A percentile compares a stretch with the other conserved stretches of the same genome.
phyloP scores from a whole-genome alignment of 768 basidiomycete species.

The Pleurotus ostreatus region DNA sequence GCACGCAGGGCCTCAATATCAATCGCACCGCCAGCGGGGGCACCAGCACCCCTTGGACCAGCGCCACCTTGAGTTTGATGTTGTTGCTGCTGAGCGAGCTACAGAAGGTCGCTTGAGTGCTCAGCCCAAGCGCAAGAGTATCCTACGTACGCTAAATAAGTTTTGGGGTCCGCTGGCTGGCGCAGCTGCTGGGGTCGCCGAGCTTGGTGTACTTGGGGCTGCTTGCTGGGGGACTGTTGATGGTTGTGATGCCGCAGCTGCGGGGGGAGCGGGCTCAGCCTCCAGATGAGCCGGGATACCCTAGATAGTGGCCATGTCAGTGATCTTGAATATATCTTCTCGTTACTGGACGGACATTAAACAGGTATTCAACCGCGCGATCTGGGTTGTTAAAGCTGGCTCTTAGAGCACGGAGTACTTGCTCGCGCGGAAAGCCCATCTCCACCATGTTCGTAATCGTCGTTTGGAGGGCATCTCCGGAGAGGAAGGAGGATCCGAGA shows the following conservation, averaged over 20 bases:
- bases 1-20: constrained; percentile 53
- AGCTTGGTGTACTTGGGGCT: constrained; percentile 5
- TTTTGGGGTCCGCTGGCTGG: constrained; percentile 63
- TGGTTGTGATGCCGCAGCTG: constrained; percentile 25
- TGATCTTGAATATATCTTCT: constrained; percentile 10
- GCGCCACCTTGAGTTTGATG: constrained; percentile 28
- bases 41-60: constrained; percentile 27
- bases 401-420: constrained; percentile 79
- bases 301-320: constrained; percentile 30
- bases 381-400: constrained; percentile 98
- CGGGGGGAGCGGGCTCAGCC: constrained; percentile 35
- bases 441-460: constrained; percentile 83
- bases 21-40: constrained; percentile 25
- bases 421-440: constrained; percentile 91
- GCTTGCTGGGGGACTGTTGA: constrained; percentile 23
- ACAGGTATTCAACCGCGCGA: constrained; percentile 95
- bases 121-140: too few relatives aligned
- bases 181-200: constrained; percentile 23
- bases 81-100: constrained; percentile 67
- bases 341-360: constrained; percentile 60
- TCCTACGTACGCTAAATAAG: constrained; percentile 72
- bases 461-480: constrained; percentile 70
- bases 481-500: constrained; percentile 64
- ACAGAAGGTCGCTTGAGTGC: constrained; percentile 4
- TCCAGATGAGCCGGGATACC: constrained; percentile 76